Evolutionary conservation across 805 yeast genomes (phyloP), one percentile per base, ranked within the genome.

Genomic region (Saccharomyces jurei): DNA sequence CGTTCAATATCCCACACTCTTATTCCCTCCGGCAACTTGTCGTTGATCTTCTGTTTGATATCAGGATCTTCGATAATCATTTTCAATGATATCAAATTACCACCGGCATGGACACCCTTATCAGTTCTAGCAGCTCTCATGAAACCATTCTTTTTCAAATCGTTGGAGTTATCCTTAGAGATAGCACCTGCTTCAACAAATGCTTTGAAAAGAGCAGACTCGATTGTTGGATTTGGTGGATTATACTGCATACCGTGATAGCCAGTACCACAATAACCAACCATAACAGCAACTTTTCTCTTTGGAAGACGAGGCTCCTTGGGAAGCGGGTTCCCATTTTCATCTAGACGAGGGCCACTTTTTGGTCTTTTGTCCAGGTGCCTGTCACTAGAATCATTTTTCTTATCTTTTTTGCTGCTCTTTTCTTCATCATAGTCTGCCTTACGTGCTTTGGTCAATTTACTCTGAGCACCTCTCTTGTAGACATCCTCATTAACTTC

Each of bases 51-150:
- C 49, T 77, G 76, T 47, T 86, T 78, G 51, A 89, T 79, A 53
- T 89, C 85, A 13, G 77, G 81, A 63, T 91, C 71, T 50, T 59
- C 62, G 21, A 59, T 57, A 62, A 89, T 88, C 77, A 91, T 72
- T 68, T 91, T 91, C 61, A 87, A 75, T 14, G 95, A 86, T 48
- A 92, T 80, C 25, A 90, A 89, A 68, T 91, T 91, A 29, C 97
- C 97, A 1, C 97, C 96, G 11, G 98, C 97, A 71, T 91, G 98
- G 26, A 91, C 98, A 57, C 97, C 98, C 71, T 92, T 92, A 70
- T 91, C 98, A 3, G 92, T 86, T 73, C 92, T 78, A 4, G 92
- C 92, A 52, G 91, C 89, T 70, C 94, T 78, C 88, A 84, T 85
- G 66, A 92, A 87, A 0, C 94, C 90, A 52, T 83, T 81, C 67